A percentile compares a stretch with the other conserved stretches of the same genome.
phyloP scores from a whole-genome alignment of 1,284 basidiomycete species.

The Apiotrichum sp. region DNA sequence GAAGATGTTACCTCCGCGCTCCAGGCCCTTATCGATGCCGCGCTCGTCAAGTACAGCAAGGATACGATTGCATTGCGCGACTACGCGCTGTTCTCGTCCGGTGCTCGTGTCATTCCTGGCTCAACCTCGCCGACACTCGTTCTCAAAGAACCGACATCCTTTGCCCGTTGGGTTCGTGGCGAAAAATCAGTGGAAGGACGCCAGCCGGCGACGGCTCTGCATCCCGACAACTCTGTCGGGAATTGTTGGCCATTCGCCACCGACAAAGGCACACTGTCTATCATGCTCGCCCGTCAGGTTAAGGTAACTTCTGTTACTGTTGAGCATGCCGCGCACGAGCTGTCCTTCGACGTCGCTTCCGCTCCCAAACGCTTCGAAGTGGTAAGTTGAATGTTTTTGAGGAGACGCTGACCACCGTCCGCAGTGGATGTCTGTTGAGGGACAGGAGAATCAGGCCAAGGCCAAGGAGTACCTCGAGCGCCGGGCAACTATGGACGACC shows the following conservation, averaged over 20 bases:
- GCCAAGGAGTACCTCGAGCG: constrained; percentile 44
- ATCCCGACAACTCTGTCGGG: constrained; percentile 57
- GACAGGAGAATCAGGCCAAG: constrained; percentile 61
- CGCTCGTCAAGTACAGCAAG: constrained; percentile 60
- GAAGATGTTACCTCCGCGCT: constrained; percentile 68
- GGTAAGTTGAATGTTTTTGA: constrained; percentile 25
- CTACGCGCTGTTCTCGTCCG: constrained; percentile 76
- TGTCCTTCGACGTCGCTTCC: constrained; percentile 68
- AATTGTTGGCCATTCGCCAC: constrained; percentile 91
- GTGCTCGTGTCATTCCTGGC: constrained; percentile 70
- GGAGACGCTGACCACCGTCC: background rate
- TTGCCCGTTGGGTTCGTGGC: constrained; percentile 4
- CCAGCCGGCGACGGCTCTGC: constrained; percentile 74
- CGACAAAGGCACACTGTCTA: constrained; percentile 67
- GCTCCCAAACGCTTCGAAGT: constrained; percentile 77
- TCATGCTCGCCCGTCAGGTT: constrained; percentile 65
- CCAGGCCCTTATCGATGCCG: constrained; percentile 62
- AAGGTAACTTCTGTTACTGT: constrained; percentile 72
- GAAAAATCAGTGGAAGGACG: constrained; percentile 58
- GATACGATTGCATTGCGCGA: constrained; percentile 76
- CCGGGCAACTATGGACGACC: background rate
- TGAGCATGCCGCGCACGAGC: constrained; percentile 75
- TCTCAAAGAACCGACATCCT: constrained; percentile 49
- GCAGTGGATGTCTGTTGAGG: constrained; percentile 76
- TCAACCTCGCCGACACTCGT: constrained; percentile 73